Base-by-base conservation (phyloP, 495 filamentous ascomycete genomes). In the Neurospora intermedia region DNA sequence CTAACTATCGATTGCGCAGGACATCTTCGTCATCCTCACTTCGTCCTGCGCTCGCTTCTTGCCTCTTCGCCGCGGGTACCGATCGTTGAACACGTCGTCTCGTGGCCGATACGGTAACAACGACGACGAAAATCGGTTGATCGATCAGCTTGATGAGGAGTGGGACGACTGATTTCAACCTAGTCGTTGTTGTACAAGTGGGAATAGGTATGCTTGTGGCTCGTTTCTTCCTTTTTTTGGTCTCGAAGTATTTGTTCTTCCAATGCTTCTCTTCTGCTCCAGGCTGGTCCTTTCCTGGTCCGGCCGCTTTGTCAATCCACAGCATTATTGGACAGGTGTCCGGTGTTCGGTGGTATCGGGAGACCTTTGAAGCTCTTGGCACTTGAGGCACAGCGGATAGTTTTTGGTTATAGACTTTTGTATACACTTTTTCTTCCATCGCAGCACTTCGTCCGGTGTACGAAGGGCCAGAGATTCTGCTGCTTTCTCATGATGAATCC, bases 121-220 rank as follows among this genome's bases (percentile, higher is more conserved):
- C 0, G 96, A 98, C 54, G 94, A 92, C 69, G 96, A 97, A 80
- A 98, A 99, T 82, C 84, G 93, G 72, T 82, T 98, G 75, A 98
- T 99, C 77, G 96, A 99, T 82, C 93, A 97, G 80, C 86, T 97
- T 69, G 96, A 99, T 79, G 96, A 98, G 81, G 94, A 98, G 80
- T 98, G 88, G 88, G 88, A 88, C 71, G 88, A 89, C 73, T 88
- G 69, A 78, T 69, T 27, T 35, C 0, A 0, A 66, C 8, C 5
- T 9, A 3, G 13, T 62, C 15, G 0, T 18, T 31, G 54, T 31
- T 15, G 54, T 66, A 31, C 13, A 16, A 13, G 3, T 31, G 27
- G 54, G 0, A 35, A 35, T 62, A 66, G 27, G 54, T 66, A 66
- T 66, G 54, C 27, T 35, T 62, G 27, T 23, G 6, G 23, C 16